Evolutionary conservation across 2,329 filamentous ascomycete species (phyloP), one percentile per base, ranked within the genome.

Genomic region (Lasiodiplodia sp.): DNA sequence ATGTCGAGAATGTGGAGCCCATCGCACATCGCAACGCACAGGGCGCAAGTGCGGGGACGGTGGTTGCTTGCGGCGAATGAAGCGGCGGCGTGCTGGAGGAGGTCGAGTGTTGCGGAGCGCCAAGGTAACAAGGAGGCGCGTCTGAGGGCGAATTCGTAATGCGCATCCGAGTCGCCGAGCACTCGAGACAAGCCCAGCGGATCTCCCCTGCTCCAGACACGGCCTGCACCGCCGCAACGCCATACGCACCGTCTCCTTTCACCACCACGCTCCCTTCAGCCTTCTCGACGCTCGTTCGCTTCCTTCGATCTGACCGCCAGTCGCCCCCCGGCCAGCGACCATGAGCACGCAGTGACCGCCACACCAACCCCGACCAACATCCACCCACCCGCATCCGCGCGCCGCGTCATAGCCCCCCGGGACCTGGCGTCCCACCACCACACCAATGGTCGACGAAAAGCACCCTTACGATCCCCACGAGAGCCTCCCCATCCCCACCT

Each of bases 401-500:
- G 47, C 56, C 66, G 66, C 58, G 60, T 68, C 57, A 68, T 57
- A 65, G 23, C n/a, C 53, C 70, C 67, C 68, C 70, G 65, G 72
- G 67, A 69, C 72, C 69, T 69, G 68, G 65, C 56, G 56, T 66
- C 66, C 70, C 49, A 67, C 62, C 64, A 69, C 47, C 56, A 63
- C 70, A 70, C 70, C 73, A 70, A 80, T 81, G 79, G 70, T 73
- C 68, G 78, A 79, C 74, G 79, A 80, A 73, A 81, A 81, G 68
- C 78, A 81, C 71, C 70, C 70, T 55, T 81, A 81, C 73, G 76
- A 79, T 25, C 71, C 74, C 60, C 68, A 73, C 79, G 86, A 88
- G 75, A 81, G 85, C 71, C 84, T 91, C 56, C 91, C 92, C 38
- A 95, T 96, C 77, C 93, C 92, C 37, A 89, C 90, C 55, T 96